phyloP scores from a whole-genome alignment of 257 asterid genomes.

The Gentiana macrophylla region DNA sequence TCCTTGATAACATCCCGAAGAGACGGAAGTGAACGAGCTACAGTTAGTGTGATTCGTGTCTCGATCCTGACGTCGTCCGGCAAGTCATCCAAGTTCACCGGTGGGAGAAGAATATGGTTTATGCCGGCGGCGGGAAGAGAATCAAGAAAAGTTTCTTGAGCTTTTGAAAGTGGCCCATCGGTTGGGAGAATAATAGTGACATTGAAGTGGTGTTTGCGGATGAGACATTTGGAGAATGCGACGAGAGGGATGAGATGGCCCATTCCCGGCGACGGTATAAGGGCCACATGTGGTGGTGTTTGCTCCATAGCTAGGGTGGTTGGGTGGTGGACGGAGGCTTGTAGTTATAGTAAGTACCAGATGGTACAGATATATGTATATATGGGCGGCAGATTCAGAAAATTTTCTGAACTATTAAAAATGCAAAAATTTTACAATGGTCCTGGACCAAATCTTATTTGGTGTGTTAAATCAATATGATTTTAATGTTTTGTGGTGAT shows the following conservation, averaged over 20 bases:
- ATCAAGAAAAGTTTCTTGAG: constrained; percentile 19
- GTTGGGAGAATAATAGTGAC: constrained; percentile 31
- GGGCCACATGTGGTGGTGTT: constrained; percentile 21
- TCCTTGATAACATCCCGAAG: constrained; percentile 8
- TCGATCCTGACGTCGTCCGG: constrained; percentile 6
- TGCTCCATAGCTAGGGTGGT: background rate
- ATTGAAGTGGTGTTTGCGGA: constrained; percentile 13
- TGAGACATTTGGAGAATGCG: constrained; percentile 28
- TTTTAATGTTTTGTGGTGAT: no score
- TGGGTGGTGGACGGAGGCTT: no score
- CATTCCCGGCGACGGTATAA: constrained; percentile 44
- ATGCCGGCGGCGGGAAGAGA: constrained; percentile 20
- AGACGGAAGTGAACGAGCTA: constrained; percentile 21
- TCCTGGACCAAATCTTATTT: no score
- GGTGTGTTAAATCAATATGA: no score
- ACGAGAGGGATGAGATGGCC: constrained; percentile 35
- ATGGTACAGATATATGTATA: no score
- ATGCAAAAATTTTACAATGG: no score
- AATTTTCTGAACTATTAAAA: no score
- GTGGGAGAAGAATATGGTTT: constrained; percentile 25
- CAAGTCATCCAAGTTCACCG: constrained; percentile 13
- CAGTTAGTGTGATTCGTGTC: constrained; percentile 15
- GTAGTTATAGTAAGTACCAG: no score
- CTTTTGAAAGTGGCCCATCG: constrained; percentile 25
- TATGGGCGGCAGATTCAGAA: no score